Percentiles rank a stretch among this genome's conserved stretches.
Conservation (phyloP, 345 rosid genomes). For the Citrus australasica region DNA sequence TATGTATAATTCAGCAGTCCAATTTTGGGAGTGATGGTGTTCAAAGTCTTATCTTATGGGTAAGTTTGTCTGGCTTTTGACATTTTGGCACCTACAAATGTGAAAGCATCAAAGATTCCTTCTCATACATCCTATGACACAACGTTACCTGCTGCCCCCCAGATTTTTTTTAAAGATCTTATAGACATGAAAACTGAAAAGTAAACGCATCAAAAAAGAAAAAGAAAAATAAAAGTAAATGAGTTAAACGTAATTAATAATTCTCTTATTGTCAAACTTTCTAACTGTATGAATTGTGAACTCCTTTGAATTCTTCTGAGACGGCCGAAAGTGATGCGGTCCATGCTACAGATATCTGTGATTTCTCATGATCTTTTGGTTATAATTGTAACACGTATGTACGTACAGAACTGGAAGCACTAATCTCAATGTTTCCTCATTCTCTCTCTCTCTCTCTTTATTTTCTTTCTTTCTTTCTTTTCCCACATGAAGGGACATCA, state of each 20-base stretch:
- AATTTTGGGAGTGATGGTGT: not conserved
- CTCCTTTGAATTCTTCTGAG: not conserved
- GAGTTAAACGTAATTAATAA: no score
- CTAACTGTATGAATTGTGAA: not conserved
- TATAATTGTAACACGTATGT: not conserved
- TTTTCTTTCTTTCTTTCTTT: no score
- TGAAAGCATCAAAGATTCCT: slow-evolving; percentile 15
- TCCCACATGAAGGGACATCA: no score
- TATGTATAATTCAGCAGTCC: not conserved
- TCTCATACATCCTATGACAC: not conserved
- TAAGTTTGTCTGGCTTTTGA: not conserved
- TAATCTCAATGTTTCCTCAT: no score
- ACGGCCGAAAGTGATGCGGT: no score
- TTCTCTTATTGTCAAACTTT: not conserved
- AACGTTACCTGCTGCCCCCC: not conserved
- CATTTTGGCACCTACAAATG: not conserved
- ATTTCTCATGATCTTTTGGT: not conserved
- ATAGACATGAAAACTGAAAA: not conserved
- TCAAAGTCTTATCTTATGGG: slow-evolving; percentile 11
- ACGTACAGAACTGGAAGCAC: no score
- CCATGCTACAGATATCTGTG: not conserved
- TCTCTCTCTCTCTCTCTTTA: no score
- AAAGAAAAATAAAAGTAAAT: no score
- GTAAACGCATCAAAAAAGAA: not conserved
- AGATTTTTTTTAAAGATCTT: not conserved